Percentiles rank a stretch among this genome's conserved stretches.
phyloP scores from a whole-genome alignment of 2,329 filamentous ascomycete species.

The Fonsecaea monophora region DNA sequence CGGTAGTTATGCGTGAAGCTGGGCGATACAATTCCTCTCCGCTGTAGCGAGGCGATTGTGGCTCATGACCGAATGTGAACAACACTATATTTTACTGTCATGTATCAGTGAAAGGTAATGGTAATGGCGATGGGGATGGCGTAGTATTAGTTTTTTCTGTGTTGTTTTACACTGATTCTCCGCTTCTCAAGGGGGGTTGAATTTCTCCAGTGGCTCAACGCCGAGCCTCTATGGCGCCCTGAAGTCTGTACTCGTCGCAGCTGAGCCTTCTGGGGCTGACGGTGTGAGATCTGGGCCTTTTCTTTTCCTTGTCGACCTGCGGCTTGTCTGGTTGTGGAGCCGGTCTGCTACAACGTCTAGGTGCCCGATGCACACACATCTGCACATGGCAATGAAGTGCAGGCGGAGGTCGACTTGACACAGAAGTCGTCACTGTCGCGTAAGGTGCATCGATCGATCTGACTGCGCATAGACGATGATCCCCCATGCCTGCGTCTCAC shows the following conservation, averaged over 20 bases:
- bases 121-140: background rate
- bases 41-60: too few relatives aligned
- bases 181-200: background rate
- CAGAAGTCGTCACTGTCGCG: background rate
- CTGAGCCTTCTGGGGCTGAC: background rate
- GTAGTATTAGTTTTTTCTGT: background rate
- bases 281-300: background rate
- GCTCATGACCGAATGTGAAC: too few relatives aligned
- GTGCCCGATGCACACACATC: too few relatives aligned
- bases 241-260: background rate
- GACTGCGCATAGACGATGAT: background rate
- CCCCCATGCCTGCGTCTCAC: background rate
- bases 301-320: background rate
- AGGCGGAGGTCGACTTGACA: too few relatives aligned
- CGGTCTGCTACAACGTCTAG: too few relatives aligned
- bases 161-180: constrained; percentile 1
- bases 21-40: too few relatives aligned
- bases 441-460: background rate
- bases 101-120: too few relatives aligned
- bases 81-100: too few relatives aligned
- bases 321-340: background rate
- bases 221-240: background rate
- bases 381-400: too few relatives aligned
- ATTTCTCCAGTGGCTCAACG: background rate
- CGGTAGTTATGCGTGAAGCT: too few relatives aligned